Evolutionary conservation across 441 rosid species (phyloP).

Genomic region (Gossypium trilobum): DNA sequence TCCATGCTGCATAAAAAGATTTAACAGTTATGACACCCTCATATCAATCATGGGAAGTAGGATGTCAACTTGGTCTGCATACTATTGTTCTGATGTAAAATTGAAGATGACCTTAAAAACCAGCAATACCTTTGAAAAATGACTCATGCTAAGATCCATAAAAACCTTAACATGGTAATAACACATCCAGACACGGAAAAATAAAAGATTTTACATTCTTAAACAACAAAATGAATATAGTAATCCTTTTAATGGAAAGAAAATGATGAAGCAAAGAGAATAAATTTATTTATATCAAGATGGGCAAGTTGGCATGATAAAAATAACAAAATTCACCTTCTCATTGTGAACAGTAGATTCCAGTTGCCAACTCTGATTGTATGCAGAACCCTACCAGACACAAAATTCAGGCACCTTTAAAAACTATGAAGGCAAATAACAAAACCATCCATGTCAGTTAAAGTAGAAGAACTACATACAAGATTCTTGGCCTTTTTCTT

Average conservation of each 20-base stretch:
- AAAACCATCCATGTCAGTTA: constrained; percentile 9
- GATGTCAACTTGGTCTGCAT: neutral
- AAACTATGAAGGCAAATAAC: constrained; percentile 16
- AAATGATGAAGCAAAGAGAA: neutral
- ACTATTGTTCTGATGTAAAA: neutral
- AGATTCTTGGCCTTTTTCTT: constrained; percentile 62
- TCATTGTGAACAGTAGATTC: constrained; percentile 55
- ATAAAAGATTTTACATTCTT: neutral
- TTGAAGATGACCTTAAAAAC: neutral
- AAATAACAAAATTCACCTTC: constrained; percentile 43
- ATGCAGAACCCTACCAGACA: constrained; percentile 64
- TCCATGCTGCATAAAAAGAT: neutral
- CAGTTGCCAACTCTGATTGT: constrained; percentile 74
- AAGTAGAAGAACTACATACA: constrained; percentile 36
- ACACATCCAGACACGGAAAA: neutral
- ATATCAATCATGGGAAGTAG: neutral
- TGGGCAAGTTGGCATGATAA: neutral
- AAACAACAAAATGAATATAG: neutral
- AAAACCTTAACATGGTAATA: neutral
- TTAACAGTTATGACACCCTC: neutral
- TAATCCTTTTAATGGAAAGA: neutral
- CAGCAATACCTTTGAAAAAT: neutral
- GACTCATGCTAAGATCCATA: neutral
- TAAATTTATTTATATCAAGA: neutral
- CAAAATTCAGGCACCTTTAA: constrained; percentile 18